Conservation (phyloP, 768 basidiomycete genomes). For the Naganishia kalamii region DNA sequence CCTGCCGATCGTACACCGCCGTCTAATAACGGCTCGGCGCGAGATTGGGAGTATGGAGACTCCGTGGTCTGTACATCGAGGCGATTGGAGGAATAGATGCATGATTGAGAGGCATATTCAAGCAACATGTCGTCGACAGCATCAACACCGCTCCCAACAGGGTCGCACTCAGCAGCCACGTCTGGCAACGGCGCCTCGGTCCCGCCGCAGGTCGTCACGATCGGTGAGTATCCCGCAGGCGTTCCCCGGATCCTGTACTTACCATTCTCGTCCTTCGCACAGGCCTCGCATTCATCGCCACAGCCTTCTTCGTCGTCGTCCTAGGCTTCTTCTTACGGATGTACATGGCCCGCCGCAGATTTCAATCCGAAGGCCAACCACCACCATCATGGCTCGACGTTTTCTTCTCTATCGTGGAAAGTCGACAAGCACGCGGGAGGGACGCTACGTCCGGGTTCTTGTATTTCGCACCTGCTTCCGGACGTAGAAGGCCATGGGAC, state of each 20-base stretch:
- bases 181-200: background rate
- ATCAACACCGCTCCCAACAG: background rate
- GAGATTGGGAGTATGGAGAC: too few species aligned
- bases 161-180: too few species aligned
- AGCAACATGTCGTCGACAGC: background rate
- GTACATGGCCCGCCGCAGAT: background rate
- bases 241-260: background rate
- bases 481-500: background rate
- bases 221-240: background rate
- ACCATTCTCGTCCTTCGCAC: background rate
- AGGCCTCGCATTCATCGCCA: constrained; percentile 13
- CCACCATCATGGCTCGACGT: constrained; percentile 3
- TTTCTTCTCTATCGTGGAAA: constrained; percentile 4
- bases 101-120: too few species aligned
- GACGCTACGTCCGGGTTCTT: background rate
- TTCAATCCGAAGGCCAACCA: background rate
- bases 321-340: constrained; percentile 7
- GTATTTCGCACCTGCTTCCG: constrained; percentile 7
- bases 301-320: background rate
- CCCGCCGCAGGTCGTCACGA: constrained; percentile 7
- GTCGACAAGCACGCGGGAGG: background rate
- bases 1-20: too few species aligned
- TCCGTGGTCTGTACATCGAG: too few species aligned
- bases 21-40: too few species aligned
- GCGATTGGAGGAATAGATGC: too few species aligned